Base-by-base conservation (phyloP, 768 basidiomycete species). In the Pilatotrama ljubarskyi region DNA sequence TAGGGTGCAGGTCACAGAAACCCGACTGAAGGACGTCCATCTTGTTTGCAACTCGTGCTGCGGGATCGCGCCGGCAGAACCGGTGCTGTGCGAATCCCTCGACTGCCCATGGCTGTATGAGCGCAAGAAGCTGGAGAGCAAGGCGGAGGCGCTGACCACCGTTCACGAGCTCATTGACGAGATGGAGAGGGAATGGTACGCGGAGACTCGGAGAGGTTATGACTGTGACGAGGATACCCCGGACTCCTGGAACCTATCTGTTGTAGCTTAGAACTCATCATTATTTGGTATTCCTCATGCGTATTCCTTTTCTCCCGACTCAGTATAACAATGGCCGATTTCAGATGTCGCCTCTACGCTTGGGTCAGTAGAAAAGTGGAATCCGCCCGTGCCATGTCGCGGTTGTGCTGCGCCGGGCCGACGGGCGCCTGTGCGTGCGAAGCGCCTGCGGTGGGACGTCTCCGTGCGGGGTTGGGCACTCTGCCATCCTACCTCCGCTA, bases 41-140 rank as follows among this genome's bases (percentile, higher is more conserved):
- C 74, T 74, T 3, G 77, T 94, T 32, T 98, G 95, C 69, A 76
- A 77, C 8, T 84, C 87, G 2, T 98, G 95, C 70, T 76, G 86
- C 4, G 74, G 76, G 3, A 78, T 77, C 0, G 78, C 85, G 2
- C 73, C 77, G 4, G 75, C 73, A 13, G 91, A 93, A 56, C 78
- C 81, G 0, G 81, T 87, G 46, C 72, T 81, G 35, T 98, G 95
- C 73, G 86, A 90, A 67, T 93, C 91, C 8, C 75, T 91, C 46
- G 94, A 97, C 68, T 98, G 95, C 70, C 82, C 88, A 0, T 89
- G 91, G 84, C 72, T 94, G 35, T 97, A 85, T 65, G 82, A 87
- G 29, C 78, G 92, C 36, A 83, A 81, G 61, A 86, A 84, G 65
- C 77, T 80, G 5, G 85, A 87, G 60, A 66, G 70, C 59, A 78